Base-by-base conservation (phyloP, 192 early-diverging fungal species). In the Coemansia sp. region DNA sequence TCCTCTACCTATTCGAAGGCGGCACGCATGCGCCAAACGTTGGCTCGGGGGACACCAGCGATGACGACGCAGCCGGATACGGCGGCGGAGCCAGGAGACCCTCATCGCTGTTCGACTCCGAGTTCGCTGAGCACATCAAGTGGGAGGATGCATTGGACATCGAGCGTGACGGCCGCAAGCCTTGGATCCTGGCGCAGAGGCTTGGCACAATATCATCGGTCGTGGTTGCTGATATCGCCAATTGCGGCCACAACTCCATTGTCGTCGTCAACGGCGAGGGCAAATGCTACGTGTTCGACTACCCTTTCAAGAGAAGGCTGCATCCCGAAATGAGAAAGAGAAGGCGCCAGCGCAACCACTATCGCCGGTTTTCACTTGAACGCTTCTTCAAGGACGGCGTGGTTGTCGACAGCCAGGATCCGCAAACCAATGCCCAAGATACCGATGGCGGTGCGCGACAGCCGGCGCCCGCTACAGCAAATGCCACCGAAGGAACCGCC, bases 91-190 rank as follows among this genome's bases (percentile, higher is more conserved):
- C 36, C 34, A 59, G 59, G 29, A 32, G 70, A 11, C n/a, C 64
- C 20, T 62, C 70, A 23, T 36, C 46, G 15, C 15, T 41, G 15
- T 59, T 49, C 38, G 70, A 72, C 35, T 42, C 63, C 0, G 67
- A 73, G 14, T 45, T 43, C 9, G 56, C 65, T 5, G 70, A 70
- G 14, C 79, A 75, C 43, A 65, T 81, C 38, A 75, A 70, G 55
- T 81, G 79, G 79, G 79, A 81, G 38, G 79, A 81, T 25, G 70
- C 73, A 34, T 45, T 81, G 61, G 79, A 81, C 20, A 65, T 81
- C 46, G 79, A 81, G 70, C 79, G 79, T 61, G 79, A 81, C 41
- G 79, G 79, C 8, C 79, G 79, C 50, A 81, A 81, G 67, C 79
- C 79, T 19, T 81, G 79, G 79, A 64, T 81, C 23, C 52, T 81